Percentiles rank a stretch among this genome's conserved stretches.
phyloP scores from a whole-genome alignment of 371 early-diverging fungal genomes.

The Apophysomyces elegans region DNA sequence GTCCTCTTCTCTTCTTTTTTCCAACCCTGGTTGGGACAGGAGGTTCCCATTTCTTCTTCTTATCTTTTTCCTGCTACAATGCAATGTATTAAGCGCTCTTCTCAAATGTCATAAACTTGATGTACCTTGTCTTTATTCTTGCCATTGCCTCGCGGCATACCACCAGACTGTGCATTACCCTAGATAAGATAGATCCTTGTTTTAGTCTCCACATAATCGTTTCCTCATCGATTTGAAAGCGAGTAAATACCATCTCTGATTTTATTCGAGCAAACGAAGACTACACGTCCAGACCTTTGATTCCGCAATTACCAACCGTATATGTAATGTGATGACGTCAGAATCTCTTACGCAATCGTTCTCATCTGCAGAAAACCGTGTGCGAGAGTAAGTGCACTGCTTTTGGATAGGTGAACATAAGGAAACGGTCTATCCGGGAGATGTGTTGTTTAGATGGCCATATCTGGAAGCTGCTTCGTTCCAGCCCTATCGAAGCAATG shows the following conservation, averaged over 20 bases:
- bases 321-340: no score
- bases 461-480: no score
- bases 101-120: background rate
- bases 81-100: background rate
- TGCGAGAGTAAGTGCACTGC: no score
- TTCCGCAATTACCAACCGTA: no score
- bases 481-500: no score
- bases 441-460: no score
- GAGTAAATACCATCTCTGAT: background rate
- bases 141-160: conserved; percentile 64
- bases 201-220: background rate
- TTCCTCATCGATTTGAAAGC: background rate
- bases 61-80: conserved; percentile 66
- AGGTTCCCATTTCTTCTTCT: conserved; percentile 99
- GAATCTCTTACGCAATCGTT: no score
- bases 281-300: no score
- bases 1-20: conserved; percentile 97
- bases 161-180: conserved; percentile 79
- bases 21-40: conserved; percentile 98
- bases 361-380: no score
- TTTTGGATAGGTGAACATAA: no score
- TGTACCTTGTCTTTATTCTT: conserved; percentile 68
- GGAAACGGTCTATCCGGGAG: no score
- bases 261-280: background rate
- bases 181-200: conserved; percentile 28